A percentile compares a stretch with the other conserved stretches of the same genome.
These are phyloP conservation scores for Camellia oleifera DNA, from an alignment of 179 eudicot species.

Conservation along the genomic window DNA sequence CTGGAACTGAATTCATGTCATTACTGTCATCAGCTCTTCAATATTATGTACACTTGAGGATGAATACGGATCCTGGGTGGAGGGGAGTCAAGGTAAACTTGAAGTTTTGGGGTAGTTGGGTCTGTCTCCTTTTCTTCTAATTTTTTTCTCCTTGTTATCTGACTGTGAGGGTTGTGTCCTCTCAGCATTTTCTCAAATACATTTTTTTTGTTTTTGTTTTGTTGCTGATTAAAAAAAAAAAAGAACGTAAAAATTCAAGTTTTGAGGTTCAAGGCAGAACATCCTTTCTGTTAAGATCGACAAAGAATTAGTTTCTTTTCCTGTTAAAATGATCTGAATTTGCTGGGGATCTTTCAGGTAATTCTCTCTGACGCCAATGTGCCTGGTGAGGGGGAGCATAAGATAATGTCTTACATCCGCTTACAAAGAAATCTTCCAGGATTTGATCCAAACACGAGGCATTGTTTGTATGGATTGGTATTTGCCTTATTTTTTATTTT, in stretches of 20 bases:
- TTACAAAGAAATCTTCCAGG: constrained; percentile 63
- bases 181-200: no score
- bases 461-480: constrained; percentile 75
- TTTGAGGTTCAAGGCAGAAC: background rate
- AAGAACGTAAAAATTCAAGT: background rate
- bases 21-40: constrained; percentile 53
- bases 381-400: constrained; percentile 80
- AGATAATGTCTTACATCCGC: constrained; percentile 66
- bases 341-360: constrained; percentile 35
- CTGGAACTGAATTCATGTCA: constrained; percentile 63
- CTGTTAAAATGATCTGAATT: background rate
- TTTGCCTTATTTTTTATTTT: background rate
- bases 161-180: no score
- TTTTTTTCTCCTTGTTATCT: no score
- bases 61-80: constrained; percentile 64
- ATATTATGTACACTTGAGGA: constrained; percentile 48
- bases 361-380: constrained; percentile 68
- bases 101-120: background rate
- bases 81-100: constrained; percentile 44
- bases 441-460: constrained; percentile 62
- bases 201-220: no score
- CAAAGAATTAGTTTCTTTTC: constrained; percentile 5
- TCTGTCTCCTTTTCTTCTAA: no score
- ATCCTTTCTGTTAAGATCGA: constrained; percentile 10
- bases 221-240: no score